These are phyloP conservation scores for Sarocladium oryzae DNA, from an alignment of 2,329 filamentous ascomycete genomes.

Conservation along the genomic window DNA sequence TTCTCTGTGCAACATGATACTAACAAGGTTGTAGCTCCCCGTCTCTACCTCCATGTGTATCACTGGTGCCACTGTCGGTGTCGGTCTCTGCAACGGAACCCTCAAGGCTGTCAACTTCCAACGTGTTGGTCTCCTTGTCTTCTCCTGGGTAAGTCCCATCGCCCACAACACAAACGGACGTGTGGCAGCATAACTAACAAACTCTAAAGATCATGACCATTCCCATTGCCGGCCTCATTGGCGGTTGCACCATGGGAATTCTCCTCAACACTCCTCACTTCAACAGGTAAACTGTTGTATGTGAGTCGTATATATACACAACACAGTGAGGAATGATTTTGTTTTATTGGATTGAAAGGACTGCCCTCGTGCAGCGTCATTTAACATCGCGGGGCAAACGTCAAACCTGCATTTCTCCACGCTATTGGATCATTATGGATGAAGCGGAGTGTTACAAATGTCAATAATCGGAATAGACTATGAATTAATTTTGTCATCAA, in stretches of 20 bases:
- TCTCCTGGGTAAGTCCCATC: slow-evolving; percentile 44
- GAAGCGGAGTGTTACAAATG: too few species aligned
- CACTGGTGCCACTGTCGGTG: slow-evolving; percentile 71
- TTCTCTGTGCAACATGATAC: background rate
- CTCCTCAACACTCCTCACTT: slow-evolving; percentile 34
- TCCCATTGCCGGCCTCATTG: slow-evolving; percentile 34
- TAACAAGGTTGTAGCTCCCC: slow-evolving; percentile 44
- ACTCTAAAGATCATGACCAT: slow-evolving; percentile 29
- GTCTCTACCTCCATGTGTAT: slow-evolving; percentile 77
- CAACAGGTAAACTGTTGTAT: background rate
- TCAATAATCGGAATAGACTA: too few species aligned
- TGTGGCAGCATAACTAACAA: background rate
- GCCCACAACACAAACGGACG: background rate
- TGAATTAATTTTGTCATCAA: too few species aligned
- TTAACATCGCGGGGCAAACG: too few species aligned
- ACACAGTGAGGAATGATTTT: too few species aligned
- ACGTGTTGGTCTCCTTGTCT: slow-evolving; percentile 59
- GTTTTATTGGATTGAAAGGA: too few species aligned
- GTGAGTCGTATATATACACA: too few species aligned
- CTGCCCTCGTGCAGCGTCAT: too few species aligned
- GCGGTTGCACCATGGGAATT: slow-evolving; percentile 33
- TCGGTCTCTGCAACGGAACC: slow-evolving; percentile 70
- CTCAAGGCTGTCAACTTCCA: slow-evolving; percentile 70
- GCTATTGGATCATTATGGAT: too few species aligned
- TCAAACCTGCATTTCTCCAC: too few species aligned